Base-by-base conservation (phyloP, 331 rosid species). In the Telfairia occidentalis region DNA sequence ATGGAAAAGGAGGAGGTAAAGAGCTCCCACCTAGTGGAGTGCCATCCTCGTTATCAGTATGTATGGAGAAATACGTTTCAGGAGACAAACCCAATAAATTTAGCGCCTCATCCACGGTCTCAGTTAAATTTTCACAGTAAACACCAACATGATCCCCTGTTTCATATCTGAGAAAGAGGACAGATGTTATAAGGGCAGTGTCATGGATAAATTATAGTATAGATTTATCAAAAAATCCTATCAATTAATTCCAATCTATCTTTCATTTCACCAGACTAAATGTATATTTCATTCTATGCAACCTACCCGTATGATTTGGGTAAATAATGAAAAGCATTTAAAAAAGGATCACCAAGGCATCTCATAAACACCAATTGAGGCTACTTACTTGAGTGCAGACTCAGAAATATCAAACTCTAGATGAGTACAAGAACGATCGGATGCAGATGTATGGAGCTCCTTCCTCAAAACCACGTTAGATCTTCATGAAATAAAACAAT, bases 131-230 rank as follows among this genome's bases (percentile, higher is more conserved):
- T 84, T 92, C 97, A 80, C 97, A 90, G 86, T 84, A 92, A 73
- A 95, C 97, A 82, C 96, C 99, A 61, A 95, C 97, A 78, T 92
- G 99, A 85, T 95, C 99, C 74, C 99, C 99, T 0, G 99, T 95
- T 81, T 95, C 99, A 40, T 95, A 95, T 82, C 99, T 95, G 93
- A 69, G 72, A 78, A 81, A 77, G 32, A 55, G 59, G 73, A 71
- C 32, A 63, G 15, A 49, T 10, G 55, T 71, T 30, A 9, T n/a
- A n/a, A 71, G 24, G 15, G 9, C 7, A 3, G 28, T 18, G 2
- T 9, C 9, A 71, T 71, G 60, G 58, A 21, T 26, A 40, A 66
- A 66, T 40, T 66, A 2, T 21, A 11, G 53, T 21, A 66, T 15
- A 38, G 19, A 66, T 12, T 0, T 5, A 66, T 40, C 6, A n/a